Evolutionary conservation across 2,329 filamentous ascomycete species (phyloP).

Genomic region (Talaromyces amestolkiae): DNA sequence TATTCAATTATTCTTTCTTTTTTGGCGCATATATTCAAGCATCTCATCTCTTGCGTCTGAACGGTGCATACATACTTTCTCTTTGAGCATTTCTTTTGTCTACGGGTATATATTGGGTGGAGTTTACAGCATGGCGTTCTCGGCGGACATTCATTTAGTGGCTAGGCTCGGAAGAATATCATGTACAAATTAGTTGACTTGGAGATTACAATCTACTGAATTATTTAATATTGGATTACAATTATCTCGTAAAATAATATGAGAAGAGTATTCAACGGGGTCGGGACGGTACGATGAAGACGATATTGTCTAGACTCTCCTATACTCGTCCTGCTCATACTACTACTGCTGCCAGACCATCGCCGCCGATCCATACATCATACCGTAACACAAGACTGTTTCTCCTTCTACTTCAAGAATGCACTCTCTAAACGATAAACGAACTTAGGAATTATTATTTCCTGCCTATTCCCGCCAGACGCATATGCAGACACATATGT

Average conservation of each 20-base stretch:
- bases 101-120: background rate
- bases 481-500: background rate
- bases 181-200: background rate
- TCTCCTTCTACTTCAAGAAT: background rate
- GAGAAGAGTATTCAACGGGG: no score
- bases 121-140: background rate
- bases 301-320: background rate
- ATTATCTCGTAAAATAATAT: background rate
- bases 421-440: background rate
- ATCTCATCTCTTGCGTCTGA: background rate
- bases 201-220: background rate
- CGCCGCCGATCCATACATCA: constrained; percentile 4
- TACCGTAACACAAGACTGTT: background rate
- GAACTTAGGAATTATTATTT: background rate
- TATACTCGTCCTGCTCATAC: background rate
- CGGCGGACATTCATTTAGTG: background rate
- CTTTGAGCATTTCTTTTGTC: background rate
- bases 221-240: background rate
- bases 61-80: background rate
- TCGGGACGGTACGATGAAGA: background rate
- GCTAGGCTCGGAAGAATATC: background rate
- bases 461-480: background rate
- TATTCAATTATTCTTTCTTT: background rate
- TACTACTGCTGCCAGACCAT: background rate
- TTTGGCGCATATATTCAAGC: background rate